Evolutionary conservation across 2,329 filamentous ascomycete genomes (phyloP).

Genomic region (Fusarium falciforme): DNA sequence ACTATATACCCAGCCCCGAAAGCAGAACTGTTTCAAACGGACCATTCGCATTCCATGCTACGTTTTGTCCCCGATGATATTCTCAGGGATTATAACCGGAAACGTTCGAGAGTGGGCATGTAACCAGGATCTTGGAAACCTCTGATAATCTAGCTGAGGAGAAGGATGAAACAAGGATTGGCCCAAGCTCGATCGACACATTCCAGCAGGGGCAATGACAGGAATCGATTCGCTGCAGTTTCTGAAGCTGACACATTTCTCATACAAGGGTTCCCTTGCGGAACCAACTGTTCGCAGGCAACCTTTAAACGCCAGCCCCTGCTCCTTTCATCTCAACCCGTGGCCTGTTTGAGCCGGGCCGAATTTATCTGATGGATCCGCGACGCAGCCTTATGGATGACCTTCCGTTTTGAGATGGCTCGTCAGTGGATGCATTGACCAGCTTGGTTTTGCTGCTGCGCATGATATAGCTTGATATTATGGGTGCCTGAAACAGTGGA

Average conservation of each 20-base stretch:
- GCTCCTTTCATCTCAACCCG: conserved; percentile 34
- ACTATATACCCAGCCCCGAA: conserved; percentile 26
- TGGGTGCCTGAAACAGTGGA: not conserved
- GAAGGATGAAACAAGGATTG: conserved; percentile 33
- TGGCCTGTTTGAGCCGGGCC: conserved; percentile 19
- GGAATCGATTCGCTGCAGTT: conserved; percentile 13
- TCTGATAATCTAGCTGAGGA: conserved; percentile 34
- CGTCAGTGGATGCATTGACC: not conserved
- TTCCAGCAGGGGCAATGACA: not conserved
- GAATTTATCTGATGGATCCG: conserved; percentile 2
- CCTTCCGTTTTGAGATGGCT: not conserved
- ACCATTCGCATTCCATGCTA: not conserved
- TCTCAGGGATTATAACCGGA: not conserved
- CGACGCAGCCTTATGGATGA: not conserved
- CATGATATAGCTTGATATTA: not conserved
- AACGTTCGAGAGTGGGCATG: conserved; percentile 21
- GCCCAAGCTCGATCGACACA: not conserved
- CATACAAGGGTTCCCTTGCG: conserved; percentile 20
- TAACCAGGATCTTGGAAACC: conserved; percentile 11
- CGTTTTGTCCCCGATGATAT: not conserved
- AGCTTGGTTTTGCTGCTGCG: not conserved
- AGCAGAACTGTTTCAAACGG: conserved; percentile 4
- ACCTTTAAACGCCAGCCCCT: conserved; percentile 7
- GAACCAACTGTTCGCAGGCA: not conserved
- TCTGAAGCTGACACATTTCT: conserved; percentile 11